Evolutionary conservation across 1,284 basidiomycete genomes (phyloP).

Genomic region (Amylostereum chailletii): DNA sequence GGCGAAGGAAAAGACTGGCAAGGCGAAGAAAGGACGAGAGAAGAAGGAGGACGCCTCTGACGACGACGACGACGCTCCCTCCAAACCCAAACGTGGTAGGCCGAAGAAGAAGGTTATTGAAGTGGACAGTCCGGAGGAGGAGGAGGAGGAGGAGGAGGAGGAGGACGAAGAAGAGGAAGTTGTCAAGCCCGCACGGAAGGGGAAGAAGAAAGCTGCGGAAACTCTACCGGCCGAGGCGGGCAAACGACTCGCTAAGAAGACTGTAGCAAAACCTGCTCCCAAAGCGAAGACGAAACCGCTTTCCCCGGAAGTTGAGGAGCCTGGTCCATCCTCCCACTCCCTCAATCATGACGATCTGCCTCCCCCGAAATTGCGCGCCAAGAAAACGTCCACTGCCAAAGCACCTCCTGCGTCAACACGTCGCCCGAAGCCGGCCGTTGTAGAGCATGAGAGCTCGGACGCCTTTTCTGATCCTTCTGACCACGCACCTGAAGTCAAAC

Average conservation of each 20-base stretch:
- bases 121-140: slow-evolving; percentile 1
- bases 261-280: background rate
- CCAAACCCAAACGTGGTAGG: background rate
- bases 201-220: slow-evolving; percentile 3
- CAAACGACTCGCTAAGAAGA: background rate
- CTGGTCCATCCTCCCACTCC: too few relatives aligned
- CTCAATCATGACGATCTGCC: background rate
- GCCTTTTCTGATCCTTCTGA: too few relatives aligned
- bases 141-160: slow-evolving; percentile 6
- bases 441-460: too few relatives aligned
- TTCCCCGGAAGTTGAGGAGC: background rate
- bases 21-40: slow-evolving; percentile 7
- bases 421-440: background rate
- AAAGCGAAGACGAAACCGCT: background rate
- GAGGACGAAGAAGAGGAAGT: slow-evolving; percentile 1
- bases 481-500: too few relatives aligned
- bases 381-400: background rate
- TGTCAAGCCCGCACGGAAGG: slow-evolving; percentile 4
- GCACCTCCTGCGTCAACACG: background rate
- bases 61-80: too few relatives aligned
- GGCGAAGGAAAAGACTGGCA: slow-evolving; percentile 6
- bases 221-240: background rate
- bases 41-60: slow-evolving; percentile 4
- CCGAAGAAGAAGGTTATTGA: slow-evolving; percentile 7
- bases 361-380: background rate